A percentile compares a stretch with the other conserved stretches of the same genome.
phyloP scores from a whole-genome alignment of 2,329 filamentous ascomycete genomes.

The Pestalotiopsis sp. region DNA sequence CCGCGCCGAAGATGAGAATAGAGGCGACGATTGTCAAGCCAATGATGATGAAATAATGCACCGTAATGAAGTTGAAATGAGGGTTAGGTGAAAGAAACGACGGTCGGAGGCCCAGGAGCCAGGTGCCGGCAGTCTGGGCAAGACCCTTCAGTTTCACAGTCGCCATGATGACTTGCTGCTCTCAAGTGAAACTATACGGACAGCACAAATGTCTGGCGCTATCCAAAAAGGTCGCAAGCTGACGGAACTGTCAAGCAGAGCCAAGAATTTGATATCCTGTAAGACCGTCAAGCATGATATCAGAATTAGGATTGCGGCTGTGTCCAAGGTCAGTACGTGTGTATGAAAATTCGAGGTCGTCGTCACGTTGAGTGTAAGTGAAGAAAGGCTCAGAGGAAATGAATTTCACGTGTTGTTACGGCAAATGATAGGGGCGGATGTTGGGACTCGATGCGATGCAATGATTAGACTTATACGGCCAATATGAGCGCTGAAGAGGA shows the following conservation, averaged over 20 bases:
- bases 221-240: conserved; percentile 2
- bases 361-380: background rate
- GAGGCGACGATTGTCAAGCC: conserved; percentile 72
- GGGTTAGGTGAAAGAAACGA: conserved; percentile 61
- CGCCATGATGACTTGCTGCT: conserved; percentile 3
- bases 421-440: background rate
- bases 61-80: conserved; percentile 78
- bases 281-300: conserved; percentile 14
- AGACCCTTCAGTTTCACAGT: conserved; percentile 30
- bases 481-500: background rate
- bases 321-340: background rate
- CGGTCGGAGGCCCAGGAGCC: conserved; percentile 52
- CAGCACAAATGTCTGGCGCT: background rate
- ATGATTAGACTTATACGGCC: background rate
- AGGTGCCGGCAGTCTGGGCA: conserved; percentile 36
- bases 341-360: background rate
- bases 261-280: background rate
- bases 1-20: conserved; percentile 68
- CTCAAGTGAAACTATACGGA: background rate
- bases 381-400: background rate
- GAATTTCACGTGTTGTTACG: background rate
- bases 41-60: conserved; percentile 84
- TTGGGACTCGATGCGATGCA: background rate
- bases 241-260: background rate
- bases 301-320: conserved; percentile 11